A percentile compares a stretch with the other conserved stretches of the same genome.
phyloP scores from a whole-genome alignment of 192 early-diverging fungal genomes.

The Backusella westeae region DNA sequence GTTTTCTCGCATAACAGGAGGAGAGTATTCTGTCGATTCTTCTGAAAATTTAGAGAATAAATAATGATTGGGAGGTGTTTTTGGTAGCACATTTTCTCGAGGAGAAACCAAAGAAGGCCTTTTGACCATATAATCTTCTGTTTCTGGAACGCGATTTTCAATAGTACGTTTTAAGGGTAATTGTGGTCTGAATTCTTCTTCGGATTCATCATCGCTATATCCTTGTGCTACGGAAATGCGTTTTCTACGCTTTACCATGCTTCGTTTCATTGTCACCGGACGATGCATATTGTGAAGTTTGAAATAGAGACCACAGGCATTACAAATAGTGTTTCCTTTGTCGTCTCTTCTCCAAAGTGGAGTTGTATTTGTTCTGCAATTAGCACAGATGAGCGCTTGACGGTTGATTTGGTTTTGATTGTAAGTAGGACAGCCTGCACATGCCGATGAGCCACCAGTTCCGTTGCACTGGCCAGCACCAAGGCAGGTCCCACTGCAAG shows the following conservation, averaged over 20 bases:
- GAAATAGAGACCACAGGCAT: slow-evolving; percentile 88
- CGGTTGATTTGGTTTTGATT: slow-evolving; percentile 66
- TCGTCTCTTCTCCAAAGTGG: slow-evolving; percentile 81
- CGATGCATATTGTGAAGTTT: slow-evolving; percentile 83
- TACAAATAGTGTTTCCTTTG: slow-evolving; percentile 73
- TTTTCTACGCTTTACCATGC: slow-evolving; percentile 73
- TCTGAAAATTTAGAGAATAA: neutral
- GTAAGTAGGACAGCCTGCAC: slow-evolving; percentile 74
- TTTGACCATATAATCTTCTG: slow-evolving; percentile 8
- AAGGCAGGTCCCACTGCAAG: slow-evolving; percentile 63
- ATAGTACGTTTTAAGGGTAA: neutral
- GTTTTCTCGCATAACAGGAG: neutral
- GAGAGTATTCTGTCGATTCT: neutral
- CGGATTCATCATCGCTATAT: slow-evolving; percentile 16
- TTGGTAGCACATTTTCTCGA: neutral
- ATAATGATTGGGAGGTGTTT: neutral
- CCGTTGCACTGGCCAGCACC: slow-evolving; percentile 78
- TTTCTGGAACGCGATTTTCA: neutral
- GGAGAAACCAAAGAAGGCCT: neutral
- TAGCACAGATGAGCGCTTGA: slow-evolving; percentile 61
- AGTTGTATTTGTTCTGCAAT: slow-evolving; percentile 76
- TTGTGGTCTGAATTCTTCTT: slow-evolving; percentile 7
- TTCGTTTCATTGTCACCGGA: slow-evolving; percentile 76
- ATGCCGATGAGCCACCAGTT: slow-evolving; percentile 66
- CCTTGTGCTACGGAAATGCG: slow-evolving; percentile 43